These are phyloP conservation scores for Nitzschia sp. DNA, from an alignment of 108 stramenopile species.

Conservation along the genomic window DNA sequence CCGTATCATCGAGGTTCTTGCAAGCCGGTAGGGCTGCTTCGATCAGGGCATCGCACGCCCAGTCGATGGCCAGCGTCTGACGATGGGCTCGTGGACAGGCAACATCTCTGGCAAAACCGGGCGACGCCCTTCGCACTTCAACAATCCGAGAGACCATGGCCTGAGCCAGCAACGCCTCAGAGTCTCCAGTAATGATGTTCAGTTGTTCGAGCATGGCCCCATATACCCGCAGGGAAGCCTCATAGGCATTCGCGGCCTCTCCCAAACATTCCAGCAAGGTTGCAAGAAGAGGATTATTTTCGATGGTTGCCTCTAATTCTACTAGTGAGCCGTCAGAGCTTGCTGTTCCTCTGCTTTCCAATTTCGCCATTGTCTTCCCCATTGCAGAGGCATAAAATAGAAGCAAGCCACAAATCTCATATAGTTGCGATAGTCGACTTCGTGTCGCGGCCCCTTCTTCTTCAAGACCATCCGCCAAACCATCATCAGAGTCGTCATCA, in stretches of 20 bases:
- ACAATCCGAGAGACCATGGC: slow-evolving; percentile 60
- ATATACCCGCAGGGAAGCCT: slow-evolving; percentile 77
- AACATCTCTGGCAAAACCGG: slow-evolving; percentile 70
- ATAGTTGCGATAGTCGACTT: slow-evolving; percentile 60
- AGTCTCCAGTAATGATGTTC: slow-evolving; percentile 48
- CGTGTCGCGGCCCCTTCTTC: slow-evolving; percentile 58
- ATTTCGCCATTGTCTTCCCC: slow-evolving; percentile 53
- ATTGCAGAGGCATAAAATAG: slow-evolving; percentile 77
- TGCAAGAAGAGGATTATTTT: slow-evolving; percentile 55
- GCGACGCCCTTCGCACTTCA: slow-evolving; percentile 65
- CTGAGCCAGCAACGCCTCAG: slow-evolving; percentile 66
- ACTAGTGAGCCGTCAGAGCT: not conserved
- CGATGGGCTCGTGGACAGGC: slow-evolving; percentile 20
- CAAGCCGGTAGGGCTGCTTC: slow-evolving; percentile 68
- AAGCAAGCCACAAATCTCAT: slow-evolving; percentile 77
- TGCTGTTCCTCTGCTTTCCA: slow-evolving; percentile 4
- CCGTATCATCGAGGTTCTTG: slow-evolving; percentile 67
- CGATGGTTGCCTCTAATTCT: not conserved
- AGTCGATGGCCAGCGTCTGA: slow-evolving; percentile 57
- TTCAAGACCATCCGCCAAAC: slow-evolving; percentile 58
- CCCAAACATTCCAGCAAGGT: slow-evolving; percentile 62
- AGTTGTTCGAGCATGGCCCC: slow-evolving; percentile 71
- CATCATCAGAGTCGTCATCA: slow-evolving; percentile 44
- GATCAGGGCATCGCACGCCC: slow-evolving; percentile 58
- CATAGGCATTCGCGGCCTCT: slow-evolving; percentile 70